Evolutionary conservation across 2,329 filamentous ascomycete species (phyloP).

Genomic region (Venturia carpophila): DNA sequence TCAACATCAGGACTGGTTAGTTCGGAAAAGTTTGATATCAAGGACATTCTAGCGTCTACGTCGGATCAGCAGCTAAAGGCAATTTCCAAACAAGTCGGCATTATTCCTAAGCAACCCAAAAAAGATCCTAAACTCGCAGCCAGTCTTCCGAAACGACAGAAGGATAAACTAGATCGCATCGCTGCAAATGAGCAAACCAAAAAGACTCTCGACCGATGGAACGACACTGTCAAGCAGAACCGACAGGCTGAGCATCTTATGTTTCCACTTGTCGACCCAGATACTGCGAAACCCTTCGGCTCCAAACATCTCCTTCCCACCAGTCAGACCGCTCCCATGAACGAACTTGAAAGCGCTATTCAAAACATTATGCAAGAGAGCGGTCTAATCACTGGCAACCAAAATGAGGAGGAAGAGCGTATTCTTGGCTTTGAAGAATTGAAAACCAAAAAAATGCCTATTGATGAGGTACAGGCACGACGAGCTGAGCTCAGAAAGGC

Average conservation of each 20-base stretch:
- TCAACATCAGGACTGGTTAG: constrained; percentile 51
- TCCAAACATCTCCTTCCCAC: constrained; percentile 58
- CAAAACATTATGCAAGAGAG: constrained; percentile 85
- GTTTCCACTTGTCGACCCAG: constrained; percentile 74
- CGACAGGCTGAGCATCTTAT: constrained; percentile 81
- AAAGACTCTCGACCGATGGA: constrained; percentile 83
- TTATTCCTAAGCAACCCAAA: constrained; percentile 51
- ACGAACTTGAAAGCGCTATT: constrained; percentile 78
- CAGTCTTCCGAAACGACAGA: constrained; percentile 75
- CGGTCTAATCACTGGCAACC: constrained; percentile 56
- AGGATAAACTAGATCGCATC: constrained; percentile 72
- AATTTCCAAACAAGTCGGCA: constrained; percentile 16
- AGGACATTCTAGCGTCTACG: constrained; percentile 65
- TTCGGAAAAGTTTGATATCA: constrained; percentile 62
- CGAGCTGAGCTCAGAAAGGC: constrained; percentile 68
- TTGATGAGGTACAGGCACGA: constrained; percentile 64
- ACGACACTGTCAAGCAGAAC: constrained; percentile 90
- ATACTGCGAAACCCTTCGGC: constrained; percentile 50
- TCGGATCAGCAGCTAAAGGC: constrained; percentile 70
- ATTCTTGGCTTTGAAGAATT: constrained; percentile 62
- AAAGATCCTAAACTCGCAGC: constrained; percentile 58
- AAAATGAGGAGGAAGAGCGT: constrained; percentile 54
- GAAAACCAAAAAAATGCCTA: constrained; percentile 62
- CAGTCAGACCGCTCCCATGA: constrained; percentile 54
- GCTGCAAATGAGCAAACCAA: constrained; percentile 88